A percentile compares a stretch with the other conserved stretches of the same genome.
Conservation (phyloP, 441 rosid species). For the Adansonia gregorii region DNA sequence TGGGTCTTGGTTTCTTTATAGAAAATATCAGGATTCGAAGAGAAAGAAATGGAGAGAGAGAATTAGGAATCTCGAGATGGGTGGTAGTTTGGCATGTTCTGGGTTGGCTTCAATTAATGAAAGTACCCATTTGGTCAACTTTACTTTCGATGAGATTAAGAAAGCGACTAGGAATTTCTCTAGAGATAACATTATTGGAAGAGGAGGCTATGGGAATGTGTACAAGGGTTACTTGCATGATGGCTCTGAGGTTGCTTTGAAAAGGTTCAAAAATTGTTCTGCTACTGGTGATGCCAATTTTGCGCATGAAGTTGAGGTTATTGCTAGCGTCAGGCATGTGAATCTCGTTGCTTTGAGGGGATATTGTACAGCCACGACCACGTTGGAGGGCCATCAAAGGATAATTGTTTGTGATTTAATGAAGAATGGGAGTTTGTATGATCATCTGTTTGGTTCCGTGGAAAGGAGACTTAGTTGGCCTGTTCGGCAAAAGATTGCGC, state of each 20-base stretch:
- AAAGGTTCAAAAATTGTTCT: slow-evolving; percentile 91
- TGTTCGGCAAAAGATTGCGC: slow-evolving; percentile 70
- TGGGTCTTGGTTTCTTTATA: slow-evolving; percentile 53
- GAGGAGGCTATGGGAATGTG: slow-evolving; percentile 93
- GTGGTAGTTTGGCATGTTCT: slow-evolving; percentile 29
- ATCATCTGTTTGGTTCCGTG: slow-evolving; percentile 69
- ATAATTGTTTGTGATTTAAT: slow-evolving; percentile 88
- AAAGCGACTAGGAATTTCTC: slow-evolving; percentile 77
- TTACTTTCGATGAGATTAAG: slow-evolving; percentile 73
- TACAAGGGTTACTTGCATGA: slow-evolving; percentile 65
- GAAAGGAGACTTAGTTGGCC: slow-evolving; percentile 77
- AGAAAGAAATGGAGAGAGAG: slow-evolving; percentile 36
- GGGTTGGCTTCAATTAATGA: slow-evolving; percentile 63
- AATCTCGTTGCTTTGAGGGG: slow-evolving; percentile 87
- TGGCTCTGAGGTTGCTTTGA: slow-evolving; percentile 81
- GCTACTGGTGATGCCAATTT: slow-evolving; percentile 76
- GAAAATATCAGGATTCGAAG: slow-evolving; percentile 35
- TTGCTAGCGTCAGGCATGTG: slow-evolving; percentile 93
- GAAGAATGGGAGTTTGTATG: slow-evolving; percentile 81
- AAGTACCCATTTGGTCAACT: slow-evolving; percentile 71
- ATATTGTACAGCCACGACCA: slow-evolving; percentile 83
- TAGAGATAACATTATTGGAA: slow-evolving; percentile 71
- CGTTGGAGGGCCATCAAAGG: slow-evolving; percentile 90
- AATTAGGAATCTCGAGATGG: slow-evolving; percentile 39
- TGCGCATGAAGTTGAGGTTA: slow-evolving; percentile 85